These are phyloP conservation scores for Alternaria incomplexa DNA, from an alignment of 2,329 filamentous ascomycete genomes.

Conservation along the genomic window DNA sequence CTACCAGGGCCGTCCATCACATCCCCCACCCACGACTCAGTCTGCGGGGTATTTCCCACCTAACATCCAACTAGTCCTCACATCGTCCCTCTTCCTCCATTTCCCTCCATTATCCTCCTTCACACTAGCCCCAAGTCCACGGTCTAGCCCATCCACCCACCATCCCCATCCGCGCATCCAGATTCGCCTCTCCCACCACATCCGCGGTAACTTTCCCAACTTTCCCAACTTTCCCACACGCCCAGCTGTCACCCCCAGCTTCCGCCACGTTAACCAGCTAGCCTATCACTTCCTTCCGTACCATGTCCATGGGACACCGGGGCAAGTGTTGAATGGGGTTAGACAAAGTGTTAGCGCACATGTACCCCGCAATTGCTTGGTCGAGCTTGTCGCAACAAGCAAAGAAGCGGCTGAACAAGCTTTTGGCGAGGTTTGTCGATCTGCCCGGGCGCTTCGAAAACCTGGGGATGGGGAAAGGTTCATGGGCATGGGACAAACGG, in stretches of 20 bases:
- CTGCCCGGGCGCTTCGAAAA: neutral
- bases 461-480: neutral
- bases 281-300: neutral
- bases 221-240: neutral
- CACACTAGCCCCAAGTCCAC: neutral
- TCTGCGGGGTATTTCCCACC: neutral
- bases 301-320: neutral
- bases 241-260: neutral
- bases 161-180: neutral
- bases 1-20: neutral
- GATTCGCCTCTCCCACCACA: neutral
- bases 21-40: neutral
- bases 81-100: neutral
- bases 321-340: neutral
- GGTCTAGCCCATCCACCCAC: neutral
- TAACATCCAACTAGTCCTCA: neutral
- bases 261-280: neutral
- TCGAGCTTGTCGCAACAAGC: neutral
- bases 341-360: no score
- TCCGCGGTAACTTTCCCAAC: neutral
- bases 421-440: neutral
- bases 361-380: conserved; percentile 1
- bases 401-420: neutral
- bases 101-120: neutral
- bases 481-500: no score